Conservation (phyloP, 2,329 filamentous ascomycete species). For the Ambrosiella beaveri region DNA sequence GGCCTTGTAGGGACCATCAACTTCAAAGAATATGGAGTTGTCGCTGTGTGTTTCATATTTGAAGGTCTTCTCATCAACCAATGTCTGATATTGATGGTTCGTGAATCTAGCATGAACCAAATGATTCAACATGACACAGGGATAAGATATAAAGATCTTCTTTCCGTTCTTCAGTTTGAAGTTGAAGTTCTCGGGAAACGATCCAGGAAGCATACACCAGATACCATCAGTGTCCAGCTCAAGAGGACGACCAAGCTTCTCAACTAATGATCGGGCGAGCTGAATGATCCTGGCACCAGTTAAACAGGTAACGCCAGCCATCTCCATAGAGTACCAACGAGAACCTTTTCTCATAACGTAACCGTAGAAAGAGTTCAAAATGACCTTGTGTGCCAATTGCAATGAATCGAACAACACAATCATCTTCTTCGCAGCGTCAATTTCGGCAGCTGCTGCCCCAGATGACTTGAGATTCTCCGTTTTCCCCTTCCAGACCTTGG, state of each 20-base stretch:
- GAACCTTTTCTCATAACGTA: slow-evolving; percentile 99
- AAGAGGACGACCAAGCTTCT: slow-evolving; percentile 77
- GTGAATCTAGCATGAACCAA: slow-evolving; percentile 88
- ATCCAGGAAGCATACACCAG: slow-evolving; percentile 95
- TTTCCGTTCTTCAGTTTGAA: slow-evolving; percentile 94
- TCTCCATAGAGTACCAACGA: slow-evolving; percentile 97
- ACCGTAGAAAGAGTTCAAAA: slow-evolving; percentile 96
- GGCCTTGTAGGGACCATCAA: slow-evolving; percentile 90
- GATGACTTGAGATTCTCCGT: slow-evolving; percentile 70
- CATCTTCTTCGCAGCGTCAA: slow-evolving; percentile 98
- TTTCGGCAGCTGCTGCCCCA: slow-evolving; percentile 56
- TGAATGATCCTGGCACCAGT: slow-evolving; percentile 96
- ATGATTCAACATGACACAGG: slow-evolving; percentile 98
- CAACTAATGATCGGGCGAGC: slow-evolving; percentile 81
- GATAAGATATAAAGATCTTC: slow-evolving; percentile 91
- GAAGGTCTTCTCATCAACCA: slow-evolving; percentile 62
- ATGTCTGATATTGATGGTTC: slow-evolving; percentile 90
- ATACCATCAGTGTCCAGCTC: slow-evolving; percentile 98
- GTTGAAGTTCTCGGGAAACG: slow-evolving; percentile 87
- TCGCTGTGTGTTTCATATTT: slow-evolving; percentile 95
- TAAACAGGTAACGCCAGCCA: slow-evolving; percentile 95
- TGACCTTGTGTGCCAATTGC: slow-evolving; percentile 95
- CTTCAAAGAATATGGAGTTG: slow-evolving; percentile 98
- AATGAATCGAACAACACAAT: slow-evolving; percentile 89
- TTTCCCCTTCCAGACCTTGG: slow-evolving; percentile 98